These are phyloP conservation scores for Neurospora intermedia DNA, from an alignment of 495 filamentous ascomycete species.

Conservation along the genomic window DNA sequence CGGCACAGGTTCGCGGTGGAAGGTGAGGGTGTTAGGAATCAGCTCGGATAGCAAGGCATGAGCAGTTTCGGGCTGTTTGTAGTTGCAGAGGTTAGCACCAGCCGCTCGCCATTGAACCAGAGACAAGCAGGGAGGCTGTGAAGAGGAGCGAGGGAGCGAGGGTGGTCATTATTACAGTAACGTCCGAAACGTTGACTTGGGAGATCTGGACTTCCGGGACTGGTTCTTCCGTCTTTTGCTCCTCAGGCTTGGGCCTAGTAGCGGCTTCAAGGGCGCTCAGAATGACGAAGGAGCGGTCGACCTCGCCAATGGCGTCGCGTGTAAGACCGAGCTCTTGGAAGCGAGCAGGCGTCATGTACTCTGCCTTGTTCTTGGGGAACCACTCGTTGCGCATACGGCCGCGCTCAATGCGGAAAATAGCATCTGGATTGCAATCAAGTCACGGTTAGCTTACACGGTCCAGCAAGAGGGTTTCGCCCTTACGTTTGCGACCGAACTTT, in stretches of 20 bases:
- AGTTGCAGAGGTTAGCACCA: constrained; percentile 1
- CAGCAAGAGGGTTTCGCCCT: constrained; percentile 1
- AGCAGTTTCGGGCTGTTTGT: constrained; percentile 50
- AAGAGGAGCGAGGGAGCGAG: not conserved
- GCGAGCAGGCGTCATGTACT: constrained; percentile 34
- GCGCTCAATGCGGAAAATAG: constrained; percentile 33
- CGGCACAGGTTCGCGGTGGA: constrained; percentile 56
- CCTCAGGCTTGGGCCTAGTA: not conserved
- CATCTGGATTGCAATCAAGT: constrained; percentile 17
- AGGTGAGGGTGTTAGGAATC: constrained; percentile 77
- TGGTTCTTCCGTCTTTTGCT: not conserved
- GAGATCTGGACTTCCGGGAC: not conserved
- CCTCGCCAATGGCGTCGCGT: constrained; percentile 29
- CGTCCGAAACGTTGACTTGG: not conserved
- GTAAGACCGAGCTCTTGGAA: constrained; percentile 31
- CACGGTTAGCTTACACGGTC: not conserved
- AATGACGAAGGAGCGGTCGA: constrained; percentile 26
- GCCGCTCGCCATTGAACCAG: not conserved
- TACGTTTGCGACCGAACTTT: constrained; percentile 50
- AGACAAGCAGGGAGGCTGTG: not conserved
- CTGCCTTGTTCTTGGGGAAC: constrained; percentile 31
- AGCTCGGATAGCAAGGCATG: constrained; percentile 85
- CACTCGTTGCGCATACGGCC: constrained; percentile 40
- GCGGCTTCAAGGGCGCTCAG: constrained; percentile 4
- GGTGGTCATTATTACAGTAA: constrained; percentile 4